Conservation (phyloP, 169 alveolate genomes). For the Eimeria falciformis region DNA sequence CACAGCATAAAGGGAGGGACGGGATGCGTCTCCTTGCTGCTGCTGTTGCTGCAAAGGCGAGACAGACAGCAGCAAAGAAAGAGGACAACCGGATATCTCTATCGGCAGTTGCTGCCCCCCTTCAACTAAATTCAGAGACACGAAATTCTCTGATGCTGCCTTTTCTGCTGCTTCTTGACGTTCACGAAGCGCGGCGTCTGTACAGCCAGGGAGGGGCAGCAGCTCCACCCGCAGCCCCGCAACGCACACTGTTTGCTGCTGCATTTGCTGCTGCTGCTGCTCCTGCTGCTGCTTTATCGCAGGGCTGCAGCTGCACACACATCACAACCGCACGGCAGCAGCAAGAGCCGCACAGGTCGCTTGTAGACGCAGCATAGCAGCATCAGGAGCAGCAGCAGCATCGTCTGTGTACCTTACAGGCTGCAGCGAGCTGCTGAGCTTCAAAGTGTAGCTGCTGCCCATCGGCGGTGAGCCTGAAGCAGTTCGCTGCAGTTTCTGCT, state of each 20-base stretch:
- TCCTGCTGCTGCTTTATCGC: slow-evolving; percentile 50
- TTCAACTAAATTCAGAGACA: not conserved
- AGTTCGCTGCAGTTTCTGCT: no score
- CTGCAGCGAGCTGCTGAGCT: no score
- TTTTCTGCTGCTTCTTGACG: not conserved
- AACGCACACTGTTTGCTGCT: slow-evolving; percentile 4
- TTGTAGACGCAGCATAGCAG: no score
- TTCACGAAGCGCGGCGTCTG: not conserved
- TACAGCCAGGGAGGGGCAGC: not conserved
- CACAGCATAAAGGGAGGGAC: not conserved
- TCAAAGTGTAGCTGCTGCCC: no score
- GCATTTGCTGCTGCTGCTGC: slow-evolving; percentile 46
- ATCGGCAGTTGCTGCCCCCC: not conserved
- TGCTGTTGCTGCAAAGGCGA: not conserved
- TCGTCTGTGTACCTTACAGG: no score
- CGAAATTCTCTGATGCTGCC: not conserved
- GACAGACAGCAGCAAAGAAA: not conserved
- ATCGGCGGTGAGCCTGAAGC: no score
- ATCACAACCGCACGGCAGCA: no score
- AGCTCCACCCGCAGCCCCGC: not conserved
- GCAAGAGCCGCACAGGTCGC: no score
- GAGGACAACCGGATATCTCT: not conserved
- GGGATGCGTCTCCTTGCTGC: not conserved
- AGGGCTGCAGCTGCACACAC: no score
- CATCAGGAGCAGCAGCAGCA: no score